Evolutionary conservation across 768 basidiomycete genomes (phyloP), one percentile per base, ranked within the genome.

Genomic region (Rhodosporidiobolus sp.): DNA sequence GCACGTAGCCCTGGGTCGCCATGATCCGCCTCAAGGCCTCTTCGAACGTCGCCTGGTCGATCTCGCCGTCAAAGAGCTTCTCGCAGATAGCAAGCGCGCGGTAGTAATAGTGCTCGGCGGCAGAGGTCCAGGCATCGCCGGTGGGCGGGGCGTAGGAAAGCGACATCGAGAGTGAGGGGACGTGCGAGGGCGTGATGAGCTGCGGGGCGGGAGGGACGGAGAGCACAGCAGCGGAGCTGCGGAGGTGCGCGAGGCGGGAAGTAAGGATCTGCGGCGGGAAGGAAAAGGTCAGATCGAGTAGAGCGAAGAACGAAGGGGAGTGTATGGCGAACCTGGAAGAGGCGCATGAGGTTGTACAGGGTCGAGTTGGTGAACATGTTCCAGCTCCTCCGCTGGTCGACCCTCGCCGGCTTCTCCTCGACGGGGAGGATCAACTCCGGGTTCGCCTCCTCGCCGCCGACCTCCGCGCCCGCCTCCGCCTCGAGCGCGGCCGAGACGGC

Each of bases 21-120:
- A 92, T 94, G 83, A 94, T 90, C 87, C 92, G 91, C 74, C 96
- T 84, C 87, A 97, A 88, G 78, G 92, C 91, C 80, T 98, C 96
- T 81, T 98, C 95, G 78, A 94, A 98, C 30, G 88, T 87, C n/a
- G 86, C 83, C 79, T 89, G 90, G 80, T 98, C 96, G 70, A 98
- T 85, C 79, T 98, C 94, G 73, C 87, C 89, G 77, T 93, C 93
- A 79, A 98, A 97, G 53, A 95, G 81, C 84, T 91, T 91, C 82
- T 98, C 95, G 80, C 91, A 92, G 17, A 91, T 89, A 69, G 89
- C 90, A 46, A 98, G 83, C 63, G 95, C 85, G 78, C 94, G 93
- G 83, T 88, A 84, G 82, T 98, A 98, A 71, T 92, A 89, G 75
- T 90, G 87, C 38, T 85, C 85, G 9, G 87, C 85, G 19, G 86